These are phyloP conservation scores for Limnomonas spitsbergensis DNA, from an alignment of 139 green algal genomes.

Conservation along the genomic window DNA sequence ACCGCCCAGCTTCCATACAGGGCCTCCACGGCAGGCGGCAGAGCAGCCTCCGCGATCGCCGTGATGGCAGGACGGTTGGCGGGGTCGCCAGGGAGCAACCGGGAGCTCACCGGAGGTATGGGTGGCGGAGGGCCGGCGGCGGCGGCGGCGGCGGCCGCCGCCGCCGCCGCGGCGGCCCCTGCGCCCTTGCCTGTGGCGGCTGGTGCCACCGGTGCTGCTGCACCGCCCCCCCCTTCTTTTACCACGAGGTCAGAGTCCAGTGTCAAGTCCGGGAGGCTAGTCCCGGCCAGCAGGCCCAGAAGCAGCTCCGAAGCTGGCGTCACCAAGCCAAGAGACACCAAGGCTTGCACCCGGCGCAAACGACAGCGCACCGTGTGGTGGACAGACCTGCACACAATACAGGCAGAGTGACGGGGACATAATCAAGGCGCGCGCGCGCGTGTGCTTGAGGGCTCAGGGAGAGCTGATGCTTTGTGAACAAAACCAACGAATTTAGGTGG, in stretches of 20 bases:
- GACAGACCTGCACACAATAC: constrained; percentile 5
- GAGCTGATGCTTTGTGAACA: too few relatives aligned
- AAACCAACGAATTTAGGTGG: too few relatives aligned
- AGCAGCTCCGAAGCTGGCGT: constrained; percentile 36
- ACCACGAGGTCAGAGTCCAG: constrained; percentile 39
- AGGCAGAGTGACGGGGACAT: constrained; percentile 29
- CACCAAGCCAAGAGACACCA: constrained; percentile 44
- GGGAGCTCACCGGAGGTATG: constrained; percentile 12
- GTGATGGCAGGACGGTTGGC: constrained; percentile 21
- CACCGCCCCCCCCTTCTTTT: constrained; percentile 3
- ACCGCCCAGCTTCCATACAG: constrained; percentile 46
- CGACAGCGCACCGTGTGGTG: constrained; percentile 21
- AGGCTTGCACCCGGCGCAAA: constrained; percentile 33
- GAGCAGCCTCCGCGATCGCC: constrained; percentile 13
- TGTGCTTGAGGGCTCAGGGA: too few relatives aligned
- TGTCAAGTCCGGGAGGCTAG: constrained; percentile 31
- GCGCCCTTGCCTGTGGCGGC: neutral
- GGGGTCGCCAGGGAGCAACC: constrained; percentile 24
- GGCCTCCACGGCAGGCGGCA: constrained; percentile 26
- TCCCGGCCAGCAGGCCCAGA: constrained; percentile 30
- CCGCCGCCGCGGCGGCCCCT: neutral
- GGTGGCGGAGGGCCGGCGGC: neutral
- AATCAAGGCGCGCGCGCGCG: too few relatives aligned
- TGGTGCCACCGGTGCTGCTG: neutral
- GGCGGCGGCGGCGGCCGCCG: too few relatives aligned